Base-by-base conservation (phyloP, 73 alveolate species). In the Stentor coeruleus region DNA sequence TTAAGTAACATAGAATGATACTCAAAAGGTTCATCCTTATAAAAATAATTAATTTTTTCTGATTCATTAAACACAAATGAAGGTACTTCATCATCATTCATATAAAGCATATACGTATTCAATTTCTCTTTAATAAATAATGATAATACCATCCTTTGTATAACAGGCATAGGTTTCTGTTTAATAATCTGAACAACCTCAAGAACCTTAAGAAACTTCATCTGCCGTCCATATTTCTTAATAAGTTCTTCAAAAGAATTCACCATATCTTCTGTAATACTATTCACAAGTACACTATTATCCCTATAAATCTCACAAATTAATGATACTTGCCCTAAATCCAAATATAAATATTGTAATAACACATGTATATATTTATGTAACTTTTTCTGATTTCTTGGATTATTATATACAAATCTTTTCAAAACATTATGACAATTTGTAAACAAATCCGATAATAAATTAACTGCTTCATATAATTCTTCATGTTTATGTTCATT, bases 301-400 rank as follows among this genome's bases (percentile, higher is more conserved):
- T 87, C 85, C 72, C 74, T 87, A 59, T 55, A 87, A 58, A 87
- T 87, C 41, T 87, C 93, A 77, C 93, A 87, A 3, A 87, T 85
- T 30, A 87, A 66, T 30, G 91, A 86, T 11, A 87, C 77, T 85
- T 87, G 80, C 3, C 87, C 91, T 28, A 87, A 84, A 57, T 87
- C 92, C 3, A 85, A 40, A 33, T 87, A 75, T 31, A 87, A 30
- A 40, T 55, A 84, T 39, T 87, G 77, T 31, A 84, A 41, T 35
- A 72, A 30, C 11, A 49, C 83, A 42, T 76, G 72, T 4, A 87
- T 35, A 26, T 57, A 41, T 11, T 85, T n/a, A 40, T 39, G 49
- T 26, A 87, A 40, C 31, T 74, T 74, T 6, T 72, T 42, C 75
- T 87, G 58, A 74, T 87, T 87, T 57, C 76, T 81, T 39, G 75